Evolutionary conservation across 2,329 filamentous ascomycete genomes (phyloP).

Genomic region (Botrytis galanthina): DNA sequence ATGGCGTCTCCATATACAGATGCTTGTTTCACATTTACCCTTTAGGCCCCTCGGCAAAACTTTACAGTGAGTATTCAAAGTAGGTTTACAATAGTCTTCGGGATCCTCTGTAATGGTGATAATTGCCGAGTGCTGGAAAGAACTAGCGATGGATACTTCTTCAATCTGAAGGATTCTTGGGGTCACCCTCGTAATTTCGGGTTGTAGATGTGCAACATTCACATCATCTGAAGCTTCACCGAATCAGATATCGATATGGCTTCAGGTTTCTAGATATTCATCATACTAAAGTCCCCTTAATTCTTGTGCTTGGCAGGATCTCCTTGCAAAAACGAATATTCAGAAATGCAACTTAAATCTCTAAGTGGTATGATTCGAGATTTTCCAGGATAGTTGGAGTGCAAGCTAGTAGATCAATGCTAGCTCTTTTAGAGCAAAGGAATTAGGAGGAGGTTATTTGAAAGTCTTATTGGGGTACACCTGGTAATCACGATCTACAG

Average conservation of each 20-base stretch:
- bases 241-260: background rate
- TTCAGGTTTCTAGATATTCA: background rate
- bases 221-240: accelerated
- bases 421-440: accelerated
- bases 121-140: background rate
- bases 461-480: accelerated
- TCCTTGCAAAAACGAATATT: background rate
- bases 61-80: background rate
- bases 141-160: background rate
- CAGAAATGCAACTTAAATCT: background rate
- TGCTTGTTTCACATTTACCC: background rate
- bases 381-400: background rate
- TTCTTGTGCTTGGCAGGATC: background rate
- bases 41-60: background rate
- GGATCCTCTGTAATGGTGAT: background rate
- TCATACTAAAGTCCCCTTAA: background rate
- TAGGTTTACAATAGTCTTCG: background rate
- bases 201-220: background rate
- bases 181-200: background rate
- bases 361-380: background rate
- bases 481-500: accelerated
- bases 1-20: background rate
- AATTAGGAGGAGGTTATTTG: too few relatives aligned
- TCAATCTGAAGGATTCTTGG: background rate
- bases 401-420: background rate